phyloP scores from a whole-genome alignment of 2,329 filamentous ascomycete species.

The Purpureocillium lavendulum region DNA sequence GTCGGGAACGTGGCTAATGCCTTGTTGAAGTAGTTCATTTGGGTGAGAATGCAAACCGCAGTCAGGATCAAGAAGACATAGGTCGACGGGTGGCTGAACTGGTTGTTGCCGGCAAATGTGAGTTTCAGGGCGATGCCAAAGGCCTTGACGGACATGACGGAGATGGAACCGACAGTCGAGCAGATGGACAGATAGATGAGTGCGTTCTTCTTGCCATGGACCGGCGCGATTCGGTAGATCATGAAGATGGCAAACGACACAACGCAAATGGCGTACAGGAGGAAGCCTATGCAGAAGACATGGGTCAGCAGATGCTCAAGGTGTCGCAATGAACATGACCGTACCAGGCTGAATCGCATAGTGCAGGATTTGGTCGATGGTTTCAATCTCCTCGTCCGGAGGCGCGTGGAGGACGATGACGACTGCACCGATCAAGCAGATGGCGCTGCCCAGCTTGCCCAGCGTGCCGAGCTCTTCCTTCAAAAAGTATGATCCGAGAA shows the following conservation, averaged over 20 bases:
- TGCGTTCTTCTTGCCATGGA: conserved; percentile 90
- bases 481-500: conserved; percentile 90
- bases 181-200: conserved; percentile 96
- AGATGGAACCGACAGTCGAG: conserved; percentile 92
- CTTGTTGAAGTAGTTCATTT: conserved; percentile 99
- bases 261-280: conserved; percentile 76
- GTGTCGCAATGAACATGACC: conserved; percentile 14
- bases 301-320: not conserved
- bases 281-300: conserved; percentile 59
- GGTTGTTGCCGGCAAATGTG: conserved; percentile 86
- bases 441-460: conserved; percentile 90
- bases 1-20: conserved; percentile 93
- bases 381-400: conserved; percentile 83
- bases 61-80: conserved; percentile 97
- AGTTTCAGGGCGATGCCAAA: conserved; percentile 97
- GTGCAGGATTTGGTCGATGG: conserved; percentile 82
- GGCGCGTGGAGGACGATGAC: conserved; percentile 97
- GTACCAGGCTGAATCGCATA: conserved; percentile 87
- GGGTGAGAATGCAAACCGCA: conserved; percentile 85
- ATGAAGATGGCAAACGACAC: conserved; percentile 80
- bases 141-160: conserved; percentile 98
- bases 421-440: conserved; percentile 90
- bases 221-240: conserved; percentile 90
- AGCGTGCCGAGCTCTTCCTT: conserved; percentile 83
- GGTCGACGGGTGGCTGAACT: conserved; percentile 89